Base-by-base conservation (phyloP, 1,284 basidiomycete genomes). In the Agaricales sp. region DNA sequence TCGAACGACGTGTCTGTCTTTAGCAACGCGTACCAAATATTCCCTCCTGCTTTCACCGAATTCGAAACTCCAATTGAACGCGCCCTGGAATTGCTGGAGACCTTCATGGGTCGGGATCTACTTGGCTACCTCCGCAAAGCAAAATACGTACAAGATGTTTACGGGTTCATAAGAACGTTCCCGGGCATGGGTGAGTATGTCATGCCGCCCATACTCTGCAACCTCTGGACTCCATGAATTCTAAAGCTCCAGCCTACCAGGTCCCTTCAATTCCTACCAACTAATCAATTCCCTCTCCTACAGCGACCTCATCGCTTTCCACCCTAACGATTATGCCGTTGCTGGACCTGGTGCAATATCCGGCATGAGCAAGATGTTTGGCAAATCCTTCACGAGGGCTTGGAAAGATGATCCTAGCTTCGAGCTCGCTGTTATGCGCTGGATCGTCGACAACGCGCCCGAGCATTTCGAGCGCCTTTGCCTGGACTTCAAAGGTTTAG, bases 21-120 rank as follows among this genome's bases (percentile, higher is more conserved):
- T 55, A 82, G 80, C 0, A 71, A 70, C n/a, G 70, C 81, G 11
- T 85, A 78, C 63, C 75, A 78, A 58, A 82, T 82, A 55, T 77
- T 79, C 1, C 71, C 74, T 3, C 77, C 79, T 11, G 63, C 67
- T 45, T 66, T 77, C 39, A 73, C 67, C 3, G 64, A 65, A 52
- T 48, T 58, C 13, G 63, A 69, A 21, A 67, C 70, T 11, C 30
- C 8, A n/a, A 35, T 35, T 35, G 30, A 35, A 8, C 30, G 30
- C n/a, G 30, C 30, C n/a, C 30, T 35, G 30, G n/a, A n/a, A n/a
- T n/a, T 35, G 11, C 11, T 35, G 11, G 30, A 35, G 30, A n/a
- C n/a, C 52, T 68, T 71, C 57, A 65, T 69, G 65, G 76, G 78
- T 57, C 75, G 83, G 2, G 65, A 61, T 26, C 64, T 81, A 21